phyloP scores from a whole-genome alignment of 305 asterid species.

The Ilex paraguariensis region DNA sequence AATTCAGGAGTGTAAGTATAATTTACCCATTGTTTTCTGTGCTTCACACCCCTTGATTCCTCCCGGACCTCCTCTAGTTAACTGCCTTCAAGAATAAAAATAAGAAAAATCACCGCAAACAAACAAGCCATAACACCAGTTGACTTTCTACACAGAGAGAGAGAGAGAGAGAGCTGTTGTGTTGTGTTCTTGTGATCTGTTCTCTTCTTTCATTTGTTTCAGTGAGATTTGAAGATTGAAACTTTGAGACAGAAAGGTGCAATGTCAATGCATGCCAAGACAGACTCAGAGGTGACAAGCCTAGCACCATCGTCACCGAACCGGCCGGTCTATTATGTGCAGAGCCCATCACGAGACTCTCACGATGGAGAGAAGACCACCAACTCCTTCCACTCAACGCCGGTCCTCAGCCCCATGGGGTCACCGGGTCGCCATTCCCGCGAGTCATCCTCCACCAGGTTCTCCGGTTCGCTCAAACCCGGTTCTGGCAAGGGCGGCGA shows the following conservation, averaged over 20 bases:
- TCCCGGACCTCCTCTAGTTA: too few relatives aligned
- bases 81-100: too few relatives aligned
- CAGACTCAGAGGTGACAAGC: constrained; percentile 89
- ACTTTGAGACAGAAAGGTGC: background rate
- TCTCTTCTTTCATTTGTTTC: too few relatives aligned
- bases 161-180: too few relatives aligned
- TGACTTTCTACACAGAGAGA: too few relatives aligned
- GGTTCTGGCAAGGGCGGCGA: constrained; percentile 35
- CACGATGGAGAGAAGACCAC: constrained; percentile 96
- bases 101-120: too few relatives aligned
- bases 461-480: constrained; percentile 82
- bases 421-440: constrained; percentile 94
- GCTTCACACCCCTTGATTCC: too few relatives aligned
- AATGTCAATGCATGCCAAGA: constrained; percentile 58
- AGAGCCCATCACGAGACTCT: constrained; percentile 88
- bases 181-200: too few relatives aligned
- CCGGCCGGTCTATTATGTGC: constrained; percentile 81
- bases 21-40: too few relatives aligned
- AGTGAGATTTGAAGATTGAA: too few relatives aligned
- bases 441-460: constrained; percentile 89
- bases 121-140: too few relatives aligned
- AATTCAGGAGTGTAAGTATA: too few relatives aligned
- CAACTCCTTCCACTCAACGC: constrained; percentile 83
- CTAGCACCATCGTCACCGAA: constrained; percentile 81
- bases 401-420: constrained; percentile 82